A percentile compares a stretch with the other conserved stretches of the same genome.
Evolutionary conservation across 192 early-diverging fungal genomes (phyloP).

Genomic region (Rhizoclosmatium globosum): DNA sequence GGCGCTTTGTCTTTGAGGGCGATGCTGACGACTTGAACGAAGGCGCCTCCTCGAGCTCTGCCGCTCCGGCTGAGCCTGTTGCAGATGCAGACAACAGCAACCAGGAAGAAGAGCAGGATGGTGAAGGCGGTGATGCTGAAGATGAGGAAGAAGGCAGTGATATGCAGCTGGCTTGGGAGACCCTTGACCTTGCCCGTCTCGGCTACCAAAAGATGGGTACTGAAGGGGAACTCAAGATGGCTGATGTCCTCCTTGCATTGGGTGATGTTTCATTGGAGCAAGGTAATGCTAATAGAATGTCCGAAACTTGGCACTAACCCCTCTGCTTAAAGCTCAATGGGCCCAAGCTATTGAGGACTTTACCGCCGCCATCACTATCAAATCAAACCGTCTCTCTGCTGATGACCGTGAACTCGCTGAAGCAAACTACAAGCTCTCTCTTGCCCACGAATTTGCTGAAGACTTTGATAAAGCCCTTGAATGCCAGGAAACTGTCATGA

Average conservation of each 20-base stretch:
- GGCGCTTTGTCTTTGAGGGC: conserved; percentile 38
- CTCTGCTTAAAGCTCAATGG: conserved; percentile 63
- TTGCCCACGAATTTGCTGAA: conserved; percentile 70
- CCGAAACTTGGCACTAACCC: not conserved
- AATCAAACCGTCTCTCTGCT: conserved; percentile 51
- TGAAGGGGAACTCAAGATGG: conserved; percentile 52
- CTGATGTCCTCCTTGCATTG: conserved; percentile 76
- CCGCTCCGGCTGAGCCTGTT: not conserved
- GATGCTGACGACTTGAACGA: conserved; percentile 57
- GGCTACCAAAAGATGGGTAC: conserved; percentile 67
- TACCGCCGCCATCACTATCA: conserved; percentile 61
- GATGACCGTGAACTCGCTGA: conserved; percentile 73
- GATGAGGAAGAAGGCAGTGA: conserved; percentile 39
- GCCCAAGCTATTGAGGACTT: conserved; percentile 72
- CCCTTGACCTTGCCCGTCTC: conserved; percentile 83
- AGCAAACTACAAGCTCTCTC: conserved; percentile 74
- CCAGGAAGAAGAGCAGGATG: conserved; percentile 30
- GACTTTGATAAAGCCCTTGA: conserved; percentile 58
- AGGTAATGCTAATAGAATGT: conserved; percentile 49
- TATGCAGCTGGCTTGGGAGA: conserved; percentile 83
- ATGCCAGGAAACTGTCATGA: conserved; percentile 63
- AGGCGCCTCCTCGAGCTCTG: not conserved
- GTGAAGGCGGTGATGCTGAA: conserved; percentile 54
- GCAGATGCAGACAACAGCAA: conserved; percentile 10
- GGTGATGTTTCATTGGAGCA: conserved; percentile 91